Conservation (phyloP, 331 rosid species). For the Malus hybrid region DNA sequence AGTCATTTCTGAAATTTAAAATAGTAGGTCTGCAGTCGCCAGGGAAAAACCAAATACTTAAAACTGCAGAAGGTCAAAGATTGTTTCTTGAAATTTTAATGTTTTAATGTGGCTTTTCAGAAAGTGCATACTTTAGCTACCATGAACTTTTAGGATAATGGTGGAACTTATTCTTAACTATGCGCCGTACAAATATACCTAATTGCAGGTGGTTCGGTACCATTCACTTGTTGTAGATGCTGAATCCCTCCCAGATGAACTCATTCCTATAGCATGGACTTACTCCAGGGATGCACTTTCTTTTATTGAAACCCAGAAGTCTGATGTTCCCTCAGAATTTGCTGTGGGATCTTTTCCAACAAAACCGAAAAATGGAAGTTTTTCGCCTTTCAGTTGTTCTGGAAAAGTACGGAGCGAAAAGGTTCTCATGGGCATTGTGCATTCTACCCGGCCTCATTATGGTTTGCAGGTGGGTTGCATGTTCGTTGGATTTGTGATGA, state of each 20-base stretch:
- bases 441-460: slow-evolving; percentile 88
- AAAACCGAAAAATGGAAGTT: slow-evolving; percentile 26
- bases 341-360: slow-evolving; percentile 23
- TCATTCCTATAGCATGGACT: slow-evolving; percentile 98
- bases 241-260: slow-evolving; percentile 79
- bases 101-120: background rate
- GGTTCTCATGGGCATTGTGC: slow-evolving; percentile 89
- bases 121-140: background rate
- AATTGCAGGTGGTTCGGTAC: slow-evolving; percentile 90
- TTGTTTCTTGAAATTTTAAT: background rate
- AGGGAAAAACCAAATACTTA: background rate
- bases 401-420: slow-evolving; percentile 23
- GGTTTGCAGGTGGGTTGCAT: slow-evolving; percentile 83
- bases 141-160: background rate
- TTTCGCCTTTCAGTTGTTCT: slow-evolving; percentile 19
- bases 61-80: background rate
- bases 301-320: slow-evolving; percentile 33
- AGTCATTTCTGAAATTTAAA: background rate
- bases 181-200: slow-evolving; percentile 6
- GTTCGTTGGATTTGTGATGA: slow-evolving; percentile 13
- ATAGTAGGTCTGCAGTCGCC: no score
- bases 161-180: background rate
- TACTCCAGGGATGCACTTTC: slow-evolving; percentile 52
- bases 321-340: slow-evolving; percentile 25
- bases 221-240: slow-evolving; percentile 88